Percentiles rank a stretch among this genome's conserved stretches.
phyloP scores from a whole-genome alignment of 345 rosid species.

The Mercurialis annua region DNA sequence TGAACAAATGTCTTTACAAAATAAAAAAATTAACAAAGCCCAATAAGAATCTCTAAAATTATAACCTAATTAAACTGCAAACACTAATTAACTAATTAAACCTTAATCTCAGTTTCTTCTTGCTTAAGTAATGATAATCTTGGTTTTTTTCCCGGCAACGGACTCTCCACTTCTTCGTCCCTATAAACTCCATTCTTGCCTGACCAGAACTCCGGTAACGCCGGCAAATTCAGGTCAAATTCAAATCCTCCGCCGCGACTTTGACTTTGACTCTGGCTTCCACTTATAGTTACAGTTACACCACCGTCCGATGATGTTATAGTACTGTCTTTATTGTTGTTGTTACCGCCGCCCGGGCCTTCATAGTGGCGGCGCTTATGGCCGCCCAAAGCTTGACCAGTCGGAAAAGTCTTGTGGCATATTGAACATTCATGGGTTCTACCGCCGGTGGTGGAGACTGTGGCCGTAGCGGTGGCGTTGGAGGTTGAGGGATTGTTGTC shows the following conservation, averaged over 20 bases:
- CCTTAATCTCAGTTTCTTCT: slow-evolving; percentile 7
- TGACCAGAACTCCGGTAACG: slow-evolving; percentile 50
- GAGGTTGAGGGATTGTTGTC: slow-evolving; percentile 22
- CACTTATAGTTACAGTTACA: slow-evolving; percentile 34
- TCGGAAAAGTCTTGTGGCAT: slow-evolving; percentile 79
- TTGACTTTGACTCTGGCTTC: slow-evolving; percentile 44
- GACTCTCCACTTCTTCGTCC: slow-evolving; percentile 68
- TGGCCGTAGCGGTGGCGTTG: slow-evolving; percentile 4
- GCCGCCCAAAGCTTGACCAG: slow-evolving; percentile 96
- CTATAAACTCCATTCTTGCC: background rate
- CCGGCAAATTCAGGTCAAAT: slow-evolving; percentile 84
- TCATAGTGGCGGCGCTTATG: slow-evolving; percentile 98
- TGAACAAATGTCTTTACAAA: slow-evolving; percentile 35
- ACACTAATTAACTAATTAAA: slow-evolving; percentile 3
- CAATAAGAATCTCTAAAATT: slow-evolving; percentile 1
- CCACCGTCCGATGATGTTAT: slow-evolving; percentile 17
- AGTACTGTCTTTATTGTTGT: background rate
- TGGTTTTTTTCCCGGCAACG: slow-evolving; percentile 65
- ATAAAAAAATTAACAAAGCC: slow-evolving; percentile 14
- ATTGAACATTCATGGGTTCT: slow-evolving; percentile 88
- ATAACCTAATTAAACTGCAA: background rate
- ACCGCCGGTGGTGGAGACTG: slow-evolving; percentile 26
- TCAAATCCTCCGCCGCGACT: slow-evolving; percentile 42
- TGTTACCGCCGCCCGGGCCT: slow-evolving; percentile 37
- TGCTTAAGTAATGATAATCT: slow-evolving; percentile 25